Base-by-base conservation (phyloP, 2,329 filamentous ascomycete species). In the Aulographum hederae region DNA sequence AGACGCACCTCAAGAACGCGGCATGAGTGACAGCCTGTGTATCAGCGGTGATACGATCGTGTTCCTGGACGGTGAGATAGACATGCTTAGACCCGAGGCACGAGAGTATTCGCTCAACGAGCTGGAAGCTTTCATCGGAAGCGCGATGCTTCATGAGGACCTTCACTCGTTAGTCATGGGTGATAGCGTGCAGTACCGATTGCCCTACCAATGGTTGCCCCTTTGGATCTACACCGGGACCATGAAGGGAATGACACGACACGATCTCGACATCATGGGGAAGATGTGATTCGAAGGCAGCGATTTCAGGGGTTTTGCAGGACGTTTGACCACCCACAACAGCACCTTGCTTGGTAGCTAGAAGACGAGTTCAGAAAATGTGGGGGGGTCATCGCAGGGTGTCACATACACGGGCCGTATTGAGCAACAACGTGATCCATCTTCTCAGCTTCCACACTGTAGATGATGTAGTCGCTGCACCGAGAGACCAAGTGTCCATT, bases 11-110 rank as follows among this genome's bases (percentile, higher is more conserved):
- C 31, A 98, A 63, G 53, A 98, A 98, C 18, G 91, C 89, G 2
- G 85, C 89, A 56, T 98, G 89, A 1, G 89, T 98, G 30, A 98
- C 89, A 18, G 89, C 89, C 56, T 98, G 89, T 1, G 89, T 98
- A 56, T 98, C 89, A 37, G 89, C 89, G 1, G 89, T 98, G 55
- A 98, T 98, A 39, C 82, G 79, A 55, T 98, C 89, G 52, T 98
- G 89, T 53, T 85, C 73, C 37, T 73, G 68, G 12, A 85, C 85
- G 0, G 79, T 78, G 37, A 98, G 75, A 50, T 86, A 73, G 37
- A 98, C 89, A 44, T 80, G 71, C 52, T 82, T 86, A 28, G 82
- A 92, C 18, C 70, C 62, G 32, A 98, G 74, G 50, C 84, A 93
- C 18, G 73, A 69, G 20, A 98, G 70, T 33, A 93, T 77, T 3